Evolutionary conservation across 2,329 filamentous ascomycete species (phyloP), one percentile per base, ranked within the genome.

Genomic region (Penicillium sp.): DNA sequence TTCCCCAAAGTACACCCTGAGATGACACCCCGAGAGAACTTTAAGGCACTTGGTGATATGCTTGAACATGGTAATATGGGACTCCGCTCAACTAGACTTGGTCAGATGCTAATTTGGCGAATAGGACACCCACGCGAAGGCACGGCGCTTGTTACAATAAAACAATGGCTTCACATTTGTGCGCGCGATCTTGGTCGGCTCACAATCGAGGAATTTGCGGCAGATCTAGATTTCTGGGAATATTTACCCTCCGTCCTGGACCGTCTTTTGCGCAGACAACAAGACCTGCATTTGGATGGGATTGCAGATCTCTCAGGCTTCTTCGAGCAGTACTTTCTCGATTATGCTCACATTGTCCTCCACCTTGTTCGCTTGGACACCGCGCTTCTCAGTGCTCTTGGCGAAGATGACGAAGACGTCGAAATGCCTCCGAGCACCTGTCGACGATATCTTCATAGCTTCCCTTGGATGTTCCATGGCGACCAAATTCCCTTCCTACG

Each of bases 201-300:
- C 4, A 62, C 66, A 0, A 56, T 63, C 19, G 65, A 69, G 38
- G 57, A 68, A 6, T 61, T 69, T 33, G 49, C 62, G 8, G 66
- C 72, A 10, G 67, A 75, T 32, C 61, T 61, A 22, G 69, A 72
- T 5, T 73, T 76, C 52, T 76, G 74, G 73, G 66, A 71, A 29
- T 64, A 69, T 13, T 43, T 76, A 8, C 73, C 73, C 10, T 53
- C 51, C 3, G 37, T 75, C 17, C 49, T 72, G 21, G 70, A 74
- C 49, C 54, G 53, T 38, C 52, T 76, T 26, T 54, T 75, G 43
- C 66, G 68, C 48, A 64, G 74, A 61, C 50, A 55, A 26, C 55
- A 61, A 19, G 57, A 63, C 42, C 59, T 71, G 32, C 61, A 63
- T 31, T 57, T 63, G 10, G 61, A 68, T 40, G 61, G 65, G 42